phyloP scores from a whole-genome alignment of 2,329 filamentous ascomycete species.

The Fusarium beomiforme region DNA sequence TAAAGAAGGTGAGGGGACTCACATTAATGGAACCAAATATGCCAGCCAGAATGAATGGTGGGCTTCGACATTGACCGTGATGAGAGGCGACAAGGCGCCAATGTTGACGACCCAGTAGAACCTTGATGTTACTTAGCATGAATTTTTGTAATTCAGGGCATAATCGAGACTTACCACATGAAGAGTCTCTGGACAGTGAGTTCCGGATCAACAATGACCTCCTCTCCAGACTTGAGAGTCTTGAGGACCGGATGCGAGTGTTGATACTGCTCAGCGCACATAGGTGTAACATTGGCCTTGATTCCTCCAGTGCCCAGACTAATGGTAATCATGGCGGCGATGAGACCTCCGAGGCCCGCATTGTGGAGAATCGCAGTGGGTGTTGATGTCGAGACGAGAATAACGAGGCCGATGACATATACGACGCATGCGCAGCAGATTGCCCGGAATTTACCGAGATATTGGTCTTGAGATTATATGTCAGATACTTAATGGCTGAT shows the following conservation, averaged over 20 bases:
- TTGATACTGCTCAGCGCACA: constrained; percentile 10
- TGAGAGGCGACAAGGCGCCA: background rate
- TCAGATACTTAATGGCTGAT: fast-evolving
- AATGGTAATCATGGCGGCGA: background rate
- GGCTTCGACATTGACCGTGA: background rate
- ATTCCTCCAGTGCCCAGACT: background rate
- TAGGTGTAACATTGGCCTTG: background rate
- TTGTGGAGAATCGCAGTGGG: background rate
- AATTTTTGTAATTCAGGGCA: fast-evolving
- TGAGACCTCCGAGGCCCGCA: background rate
- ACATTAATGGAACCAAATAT: background rate
- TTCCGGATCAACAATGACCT: background rate
- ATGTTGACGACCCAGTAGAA: constrained; percentile 12
- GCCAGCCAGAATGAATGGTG: constrained; percentile 2
- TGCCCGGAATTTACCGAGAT: background rate
- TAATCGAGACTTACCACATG: background rate
- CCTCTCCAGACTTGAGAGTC: constrained; percentile 1
- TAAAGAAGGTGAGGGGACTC: fast-evolving
- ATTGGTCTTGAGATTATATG: background rate
- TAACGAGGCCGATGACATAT: background rate
- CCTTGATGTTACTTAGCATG: fast-evolving
- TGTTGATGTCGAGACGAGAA: background rate
- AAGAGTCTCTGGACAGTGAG: background rate
- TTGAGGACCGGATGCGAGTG: background rate
- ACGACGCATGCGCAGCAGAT: background rate